A percentile compares a stretch with the other conserved stretches of the same genome.
Evolutionary conservation across 257 asterid species (phyloP).

Genomic region (Forsythia viridissima): DNA sequence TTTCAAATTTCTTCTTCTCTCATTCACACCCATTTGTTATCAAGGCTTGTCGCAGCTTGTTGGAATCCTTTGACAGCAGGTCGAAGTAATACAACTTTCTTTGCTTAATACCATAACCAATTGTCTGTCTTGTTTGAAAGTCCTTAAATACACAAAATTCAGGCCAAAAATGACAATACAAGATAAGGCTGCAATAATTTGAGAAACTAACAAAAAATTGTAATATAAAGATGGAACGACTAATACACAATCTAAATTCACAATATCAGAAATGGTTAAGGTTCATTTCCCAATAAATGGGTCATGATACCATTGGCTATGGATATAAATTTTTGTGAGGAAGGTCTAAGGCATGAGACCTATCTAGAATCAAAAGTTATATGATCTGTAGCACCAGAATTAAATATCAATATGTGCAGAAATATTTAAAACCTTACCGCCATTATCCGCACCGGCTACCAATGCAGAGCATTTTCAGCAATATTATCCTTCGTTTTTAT

Average conservation of each 20-base stretch:
- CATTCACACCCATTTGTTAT: too few species aligned
- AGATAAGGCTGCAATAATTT: neutral
- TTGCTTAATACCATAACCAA: neutral
- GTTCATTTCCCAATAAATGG: too few species aligned
- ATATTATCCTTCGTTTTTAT: neutral
- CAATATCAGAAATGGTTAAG: too few species aligned
- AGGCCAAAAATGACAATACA: neutral
- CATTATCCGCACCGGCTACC: neutral
- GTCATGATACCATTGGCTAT: neutral
- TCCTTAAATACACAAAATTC: neutral
- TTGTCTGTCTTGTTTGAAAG: neutral
- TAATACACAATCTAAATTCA: too few species aligned
- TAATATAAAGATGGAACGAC: neutral
- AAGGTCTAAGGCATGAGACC: neutral
- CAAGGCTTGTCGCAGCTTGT: neutral
- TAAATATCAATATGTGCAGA: neutral
- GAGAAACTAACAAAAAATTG: neutral
- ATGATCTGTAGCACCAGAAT: neutral
- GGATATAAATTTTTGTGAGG: neutral
- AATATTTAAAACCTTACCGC: conserved; percentile 7
- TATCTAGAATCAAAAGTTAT: neutral
- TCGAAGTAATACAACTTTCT: neutral
- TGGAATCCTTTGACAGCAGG: neutral
- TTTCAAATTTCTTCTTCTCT: neutral
- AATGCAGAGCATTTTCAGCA: neutral